Evolutionary conservation across 2,329 filamentous ascomycete species (phyloP).

Genomic region (Albifimbria verrucaria): DNA sequence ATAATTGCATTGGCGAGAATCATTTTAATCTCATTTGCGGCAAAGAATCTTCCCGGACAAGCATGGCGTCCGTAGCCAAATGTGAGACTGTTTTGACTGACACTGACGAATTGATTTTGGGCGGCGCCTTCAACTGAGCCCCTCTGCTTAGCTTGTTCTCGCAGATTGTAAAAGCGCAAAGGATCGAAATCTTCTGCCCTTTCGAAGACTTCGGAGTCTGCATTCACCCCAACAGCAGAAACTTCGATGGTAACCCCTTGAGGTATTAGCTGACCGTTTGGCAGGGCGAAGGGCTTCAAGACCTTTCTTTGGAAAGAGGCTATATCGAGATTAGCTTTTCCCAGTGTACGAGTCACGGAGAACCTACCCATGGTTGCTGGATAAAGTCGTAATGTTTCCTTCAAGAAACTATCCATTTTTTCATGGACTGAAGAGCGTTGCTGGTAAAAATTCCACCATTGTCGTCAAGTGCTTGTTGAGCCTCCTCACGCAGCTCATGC

Average conservation of each 20-base stretch:
- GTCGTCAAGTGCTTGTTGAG: neutral
- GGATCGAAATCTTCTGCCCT: slow-evolving; percentile 38
- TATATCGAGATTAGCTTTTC: neutral
- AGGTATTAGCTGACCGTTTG: slow-evolving; percentile 49
- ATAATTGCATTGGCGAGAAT: slow-evolving; percentile 30
- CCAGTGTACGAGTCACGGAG: neutral
- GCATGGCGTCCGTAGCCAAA: slow-evolving; percentile 35
- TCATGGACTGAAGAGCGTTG: slow-evolving; percentile 32
- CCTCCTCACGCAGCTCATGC: slow-evolving; percentile 1
- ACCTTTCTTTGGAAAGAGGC: slow-evolving; percentile 49
- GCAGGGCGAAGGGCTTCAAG: slow-evolving; percentile 46
- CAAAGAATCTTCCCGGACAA: slow-evolving; percentile 40
- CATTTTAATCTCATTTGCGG: slow-evolving; percentile 39
- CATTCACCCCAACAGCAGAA: slow-evolving; percentile 30
- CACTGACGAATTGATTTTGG: slow-evolving; percentile 36
- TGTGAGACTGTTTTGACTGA: slow-evolving; percentile 28
- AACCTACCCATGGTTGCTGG: slow-evolving; percentile 28
- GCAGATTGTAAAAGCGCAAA: slow-evolving; percentile 40
- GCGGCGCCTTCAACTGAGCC: slow-evolving; percentile 3
- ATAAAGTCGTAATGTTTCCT: slow-evolving; percentile 31
- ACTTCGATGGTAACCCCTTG: slow-evolving; percentile 40
- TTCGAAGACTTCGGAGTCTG: slow-evolving; percentile 31
- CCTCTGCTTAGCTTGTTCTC: slow-evolving; percentile 8
- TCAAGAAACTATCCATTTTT: slow-evolving; percentile 38
- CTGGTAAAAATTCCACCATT: slow-evolving; percentile 27